Base-by-base conservation (phyloP, 2,329 filamentous ascomycete species). In the Zymoseptoria tritici region DNA sequence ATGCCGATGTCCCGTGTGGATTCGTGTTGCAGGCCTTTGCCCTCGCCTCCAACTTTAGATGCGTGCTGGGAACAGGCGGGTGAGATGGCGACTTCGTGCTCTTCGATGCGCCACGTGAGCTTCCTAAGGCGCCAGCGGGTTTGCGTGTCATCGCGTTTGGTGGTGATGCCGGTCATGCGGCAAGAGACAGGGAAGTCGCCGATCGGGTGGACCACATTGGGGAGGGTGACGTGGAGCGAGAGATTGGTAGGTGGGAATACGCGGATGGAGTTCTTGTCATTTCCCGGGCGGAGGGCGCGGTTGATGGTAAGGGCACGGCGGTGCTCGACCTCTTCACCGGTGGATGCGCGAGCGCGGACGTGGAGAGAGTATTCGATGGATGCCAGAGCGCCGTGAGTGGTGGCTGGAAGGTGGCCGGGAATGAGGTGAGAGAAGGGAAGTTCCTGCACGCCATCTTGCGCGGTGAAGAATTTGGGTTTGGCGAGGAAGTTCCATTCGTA, bases 201-300 rank as follows among this genome's bases (percentile, higher is more conserved):
- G 61, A 92, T 89, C 4, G 93, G 91, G 76, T 96, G 88, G 63
- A 97, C 86, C 64, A 96, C 85, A 46, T 90, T 85, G 53, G 88
- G 88, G 64, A 96, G 87, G 69, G 90, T 86, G 63, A 94, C 88
- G 70, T 86, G 87, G 60, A 91, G 89, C 66, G 90, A 92, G 70
- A 99, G 87, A 76, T 96, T 94, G 66, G 94, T 99, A 0, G 94
- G 93, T 54, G 93, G 94, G 77, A 99, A 99, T 3, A 97, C 89
- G 70, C 93, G 90, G 63, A 96, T 86, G 16, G 90, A 95, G 76
- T 92, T 87, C 76, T 95, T 93, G 62, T 95, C 91, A 57, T 83
- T 81, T 54, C 91, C 89, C 2, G 90, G 85, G 57, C 88, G 81
- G 24, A 97, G 84, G 36, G 91, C 89, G 62, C 93, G 89, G 77